Conservation (phyloP, 306 rosid species). For the Hippophae gyantsensis region DNA sequence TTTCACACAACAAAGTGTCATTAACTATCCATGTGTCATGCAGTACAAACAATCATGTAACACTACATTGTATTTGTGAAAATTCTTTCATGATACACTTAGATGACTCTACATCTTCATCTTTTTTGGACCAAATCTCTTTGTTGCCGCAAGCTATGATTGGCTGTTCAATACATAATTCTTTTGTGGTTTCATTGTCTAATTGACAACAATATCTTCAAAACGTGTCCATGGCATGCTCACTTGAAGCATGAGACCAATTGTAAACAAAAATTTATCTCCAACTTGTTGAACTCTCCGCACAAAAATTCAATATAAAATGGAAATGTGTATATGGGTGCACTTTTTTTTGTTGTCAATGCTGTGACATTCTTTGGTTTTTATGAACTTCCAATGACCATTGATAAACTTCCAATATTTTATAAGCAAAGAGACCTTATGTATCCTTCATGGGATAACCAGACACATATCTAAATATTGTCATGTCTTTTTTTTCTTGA, state of each 20-base stretch:
- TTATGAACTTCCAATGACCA: neutral
- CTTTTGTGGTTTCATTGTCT: constrained; percentile 58
- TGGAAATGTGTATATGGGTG: neutral
- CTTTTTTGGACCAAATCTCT: constrained; percentile 68
- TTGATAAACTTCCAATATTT: neutral
- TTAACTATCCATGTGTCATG: constrained; percentile 3
- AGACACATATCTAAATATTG: too few relatives aligned
- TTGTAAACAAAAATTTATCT: constrained; percentile 71
- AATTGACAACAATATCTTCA: constrained; percentile 56
- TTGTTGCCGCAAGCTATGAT: constrained; percentile 62
- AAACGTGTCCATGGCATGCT: constrained; percentile 44
- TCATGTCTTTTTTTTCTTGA: too few relatives aligned
- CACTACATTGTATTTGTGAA: constrained; percentile 12
- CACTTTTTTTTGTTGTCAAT: neutral
- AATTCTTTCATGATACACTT: constrained; percentile 11
- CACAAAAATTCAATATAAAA: neutral
- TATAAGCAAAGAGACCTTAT: neutral
- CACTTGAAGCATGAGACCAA: constrained; percentile 86
- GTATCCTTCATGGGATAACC: neutral
- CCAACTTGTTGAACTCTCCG: constrained; percentile 70
- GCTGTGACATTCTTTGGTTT: neutral
- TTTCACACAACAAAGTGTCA: neutral
- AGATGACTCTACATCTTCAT: constrained; percentile 28
- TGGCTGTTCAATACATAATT: constrained; percentile 62
- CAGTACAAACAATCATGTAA: constrained; percentile 9